Base-by-base conservation (phyloP, 257 asterid species). In the Fraxinus cuspidata region DNA sequence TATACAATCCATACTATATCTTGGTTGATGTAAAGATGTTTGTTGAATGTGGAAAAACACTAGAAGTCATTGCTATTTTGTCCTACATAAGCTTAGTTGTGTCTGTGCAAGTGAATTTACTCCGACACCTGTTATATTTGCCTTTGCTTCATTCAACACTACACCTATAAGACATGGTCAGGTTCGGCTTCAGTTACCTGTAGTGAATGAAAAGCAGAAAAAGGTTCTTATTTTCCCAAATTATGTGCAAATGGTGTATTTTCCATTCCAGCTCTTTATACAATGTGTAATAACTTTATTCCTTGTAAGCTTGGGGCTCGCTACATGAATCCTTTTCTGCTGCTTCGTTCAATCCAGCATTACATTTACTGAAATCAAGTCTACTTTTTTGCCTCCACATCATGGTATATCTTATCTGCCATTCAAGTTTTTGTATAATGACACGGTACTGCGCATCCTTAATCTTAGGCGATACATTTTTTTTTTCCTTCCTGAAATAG, bases 51-150 rank as follows among this genome's bases (percentile, higher is more conserved):
- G 42, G 49, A 42, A n/a, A 71, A 51, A 56, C 77, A 25, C 11
- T 58, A 56, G 73, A 51, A 72, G 74, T 71, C 72, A n/a, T 37
- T 74, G 49, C 66, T 47, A 82, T 49, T 77, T 60, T 72, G 42
- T 72, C 75, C 25, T 29, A 21, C 72, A 74, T 69, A 31, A 49
- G 74, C 35, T 16, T 15, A 51, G 32, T 38, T 21, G 77, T 65
- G 56, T 37, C 35, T 29, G 29, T 38, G 51, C 51, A 42, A 42
- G 51, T 42, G 51, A 42, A 42, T 42, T 42, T 42, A 42, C 51
- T 42, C 13, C 51, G 12, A 42, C 65, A 37, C 29, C 38, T 51
- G 72, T 70, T 32, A 7, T 60, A 66, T 75, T 31, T 58, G 32
- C 77, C 74, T 76, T 72, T 66, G 10, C 70, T 23, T 69, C 27